Base-by-base conservation (phyloP, 1,284 basidiomycete genomes). In the Tilletia horrida region DNA sequence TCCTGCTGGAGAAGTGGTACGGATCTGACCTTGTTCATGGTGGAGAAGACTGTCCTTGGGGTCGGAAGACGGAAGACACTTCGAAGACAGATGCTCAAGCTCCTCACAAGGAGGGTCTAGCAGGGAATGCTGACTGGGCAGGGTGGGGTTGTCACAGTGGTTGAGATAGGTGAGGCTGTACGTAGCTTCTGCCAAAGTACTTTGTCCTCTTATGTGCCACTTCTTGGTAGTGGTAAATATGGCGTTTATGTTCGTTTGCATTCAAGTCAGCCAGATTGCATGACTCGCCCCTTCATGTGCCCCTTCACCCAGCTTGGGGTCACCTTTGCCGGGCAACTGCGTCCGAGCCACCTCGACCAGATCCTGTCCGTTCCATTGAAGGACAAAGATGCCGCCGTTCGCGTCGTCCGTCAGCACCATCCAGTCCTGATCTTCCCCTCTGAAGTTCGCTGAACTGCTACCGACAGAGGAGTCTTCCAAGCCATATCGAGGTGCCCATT, bases 61-160 rank as follows among this genome's bases (percentile, higher is more conserved):
- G 65, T 11, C 6, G 35, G 6, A 40, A 40, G 35, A 40, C 35
- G 35, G 35, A 40, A 11, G 35, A 40, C 35, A 40, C 4, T 11
- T 40, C 35, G 6, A 40, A 40, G 35, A 40, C 35, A 11, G 11
- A 11, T 11, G 35, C 35, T 40, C 35, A 40, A 40, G 4, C 35
- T 6, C 11, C 35, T 11, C 11, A 6, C 35, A 40, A 40, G 6
- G 11, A 11, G 4, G 35, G 35, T 40, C 4, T 11, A 40, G 35
- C 35, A 40, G 35, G 6, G 35, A 40, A 71, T 23, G n/a, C 8
- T 1, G 72, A 71, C 29, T 81, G 79, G 79, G 73, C 73, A 1
- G 71, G 68, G 0, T 81, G 79, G 79, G 79, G 79, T 16, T 81
- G 79, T 61, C 65, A 73, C 45, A 73, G 74, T 14, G 74, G 71